phyloP scores from a whole-genome alignment of 768 basidiomycete genomes.

The Tulasnella sp. region DNA sequence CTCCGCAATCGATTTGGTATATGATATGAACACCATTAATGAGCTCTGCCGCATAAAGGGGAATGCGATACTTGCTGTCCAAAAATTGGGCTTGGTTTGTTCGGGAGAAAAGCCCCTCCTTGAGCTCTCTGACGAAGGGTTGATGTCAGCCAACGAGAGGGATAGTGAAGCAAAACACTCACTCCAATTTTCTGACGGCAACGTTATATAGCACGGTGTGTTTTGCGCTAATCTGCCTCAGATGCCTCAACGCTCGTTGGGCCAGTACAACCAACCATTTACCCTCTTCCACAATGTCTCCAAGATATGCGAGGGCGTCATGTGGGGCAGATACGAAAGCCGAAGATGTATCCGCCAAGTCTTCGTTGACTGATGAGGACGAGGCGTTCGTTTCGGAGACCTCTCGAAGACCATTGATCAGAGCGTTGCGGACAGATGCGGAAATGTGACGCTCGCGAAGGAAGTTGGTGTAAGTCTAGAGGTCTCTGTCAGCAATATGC shows the following conservation, averaged over 20 bases:
- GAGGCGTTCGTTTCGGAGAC: not conserved
- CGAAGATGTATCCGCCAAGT: not conserved
- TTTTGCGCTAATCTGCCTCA: conserved; percentile 8
- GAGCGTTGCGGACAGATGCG: not conserved
- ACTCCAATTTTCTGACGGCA: not conserved
- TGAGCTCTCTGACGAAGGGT: not conserved
- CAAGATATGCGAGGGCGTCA: not conserved
- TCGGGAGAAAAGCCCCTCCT: not conserved
- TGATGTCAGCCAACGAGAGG: not conserved
- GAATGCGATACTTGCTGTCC: conserved; percentile 44
- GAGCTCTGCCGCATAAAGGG: conserved; percentile 72
- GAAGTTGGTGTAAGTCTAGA: not conserved
- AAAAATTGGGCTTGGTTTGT: conserved; percentile 2
- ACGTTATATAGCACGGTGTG: not conserved
- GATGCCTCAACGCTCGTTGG: not conserved
- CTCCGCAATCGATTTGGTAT: conserved; percentile 32
- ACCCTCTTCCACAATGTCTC: not conserved
- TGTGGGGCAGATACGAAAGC: not conserved
- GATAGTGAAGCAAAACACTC: not conserved
- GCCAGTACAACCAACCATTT: conserved; percentile 6
- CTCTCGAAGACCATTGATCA: not conserved
- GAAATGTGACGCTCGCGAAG: not conserved
- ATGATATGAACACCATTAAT: conserved; percentile 56
- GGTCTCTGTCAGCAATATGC: not conserved
- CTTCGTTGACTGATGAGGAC: not conserved